These are phyloP conservation scores for Diaporthe ampelina DNA, from an alignment of 2,329 filamentous ascomycete genomes.

Conservation along the genomic window DNA sequence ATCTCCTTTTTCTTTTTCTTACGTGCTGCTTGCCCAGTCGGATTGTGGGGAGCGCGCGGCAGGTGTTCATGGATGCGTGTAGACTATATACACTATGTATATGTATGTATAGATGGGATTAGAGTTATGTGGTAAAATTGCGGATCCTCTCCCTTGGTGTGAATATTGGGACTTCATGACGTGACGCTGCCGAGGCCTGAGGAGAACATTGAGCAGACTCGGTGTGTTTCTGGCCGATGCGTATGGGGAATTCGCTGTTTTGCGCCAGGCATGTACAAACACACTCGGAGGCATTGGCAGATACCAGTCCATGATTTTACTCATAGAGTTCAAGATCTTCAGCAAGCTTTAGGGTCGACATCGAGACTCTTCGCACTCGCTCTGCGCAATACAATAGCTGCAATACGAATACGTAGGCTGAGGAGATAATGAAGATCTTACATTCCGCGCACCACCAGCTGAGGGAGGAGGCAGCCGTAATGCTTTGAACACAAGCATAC, in stretches of 20 bases:
- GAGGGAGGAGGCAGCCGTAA: background rate
- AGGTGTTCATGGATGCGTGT: background rate
- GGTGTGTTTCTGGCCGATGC: background rate
- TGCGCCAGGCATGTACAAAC: background rate
- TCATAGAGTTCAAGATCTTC: background rate
- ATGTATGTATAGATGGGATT: background rate
- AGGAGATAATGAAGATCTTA: no score
- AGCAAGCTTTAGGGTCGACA: background rate
- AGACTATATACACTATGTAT: background rate
- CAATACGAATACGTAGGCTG: background rate
- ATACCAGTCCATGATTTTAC: background rate
- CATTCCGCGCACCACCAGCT: background rate
- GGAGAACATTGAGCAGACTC: background rate
- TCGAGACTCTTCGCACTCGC: background rate
- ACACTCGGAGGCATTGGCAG: background rate
- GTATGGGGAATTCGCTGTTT: background rate
- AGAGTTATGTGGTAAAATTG: slow-evolving; percentile 23
- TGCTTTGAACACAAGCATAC: background rate
- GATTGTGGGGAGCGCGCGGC: background rate
- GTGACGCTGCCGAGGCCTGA: background rate
- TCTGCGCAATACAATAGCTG: background rate
- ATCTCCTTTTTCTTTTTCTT: background rate
- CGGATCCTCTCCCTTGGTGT: slow-evolving; percentile 2
- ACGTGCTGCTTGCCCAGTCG: background rate
- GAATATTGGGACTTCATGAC: background rate